Conservation (phyloP, 495 filamentous ascomycete genomes). For the Neurospora africana region DNA sequence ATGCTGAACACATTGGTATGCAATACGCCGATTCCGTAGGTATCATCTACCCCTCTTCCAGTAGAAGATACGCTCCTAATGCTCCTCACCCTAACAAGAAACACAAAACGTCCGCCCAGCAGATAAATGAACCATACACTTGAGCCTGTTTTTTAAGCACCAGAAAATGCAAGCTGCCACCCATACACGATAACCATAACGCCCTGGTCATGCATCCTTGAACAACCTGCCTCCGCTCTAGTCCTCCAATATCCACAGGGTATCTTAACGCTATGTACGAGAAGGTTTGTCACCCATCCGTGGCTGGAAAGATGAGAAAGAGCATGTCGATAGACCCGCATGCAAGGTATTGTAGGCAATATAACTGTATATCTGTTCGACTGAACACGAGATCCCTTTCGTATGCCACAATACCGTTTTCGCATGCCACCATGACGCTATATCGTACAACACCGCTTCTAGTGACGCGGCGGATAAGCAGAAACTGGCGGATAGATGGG, state of each 20-base stretch:
- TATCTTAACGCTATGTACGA: not conserved
- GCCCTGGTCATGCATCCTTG: not conserved
- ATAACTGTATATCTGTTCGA: not conserved
- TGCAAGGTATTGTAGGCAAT: not conserved
- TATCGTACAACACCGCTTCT: not conserved
- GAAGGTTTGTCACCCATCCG: not conserved
- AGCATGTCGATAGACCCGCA: not conserved
- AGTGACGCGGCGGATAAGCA: not conserved
- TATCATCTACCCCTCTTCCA: not conserved
- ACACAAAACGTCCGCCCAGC: not conserved
- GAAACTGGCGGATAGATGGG: not conserved
- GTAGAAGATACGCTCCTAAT: not conserved
- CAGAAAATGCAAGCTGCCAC: not conserved
- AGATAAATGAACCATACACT: not conserved
- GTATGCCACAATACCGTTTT: not conserved
- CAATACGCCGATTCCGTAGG: not conserved
- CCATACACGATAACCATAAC: not conserved
- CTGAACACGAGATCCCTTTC: not conserved
- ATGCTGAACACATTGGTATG: not conserved
- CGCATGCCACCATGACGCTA: not conserved
- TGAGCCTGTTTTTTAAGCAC: not conserved
- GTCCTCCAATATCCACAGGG: not conserved
- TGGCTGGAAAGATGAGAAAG: not conserved
- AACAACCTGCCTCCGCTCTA: not conserved
- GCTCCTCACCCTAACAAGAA: not conserved